Evolutionary conservation across 495 filamentous ascomycete genomes (phyloP).

Genomic region (Neurospora terricola): DNA sequence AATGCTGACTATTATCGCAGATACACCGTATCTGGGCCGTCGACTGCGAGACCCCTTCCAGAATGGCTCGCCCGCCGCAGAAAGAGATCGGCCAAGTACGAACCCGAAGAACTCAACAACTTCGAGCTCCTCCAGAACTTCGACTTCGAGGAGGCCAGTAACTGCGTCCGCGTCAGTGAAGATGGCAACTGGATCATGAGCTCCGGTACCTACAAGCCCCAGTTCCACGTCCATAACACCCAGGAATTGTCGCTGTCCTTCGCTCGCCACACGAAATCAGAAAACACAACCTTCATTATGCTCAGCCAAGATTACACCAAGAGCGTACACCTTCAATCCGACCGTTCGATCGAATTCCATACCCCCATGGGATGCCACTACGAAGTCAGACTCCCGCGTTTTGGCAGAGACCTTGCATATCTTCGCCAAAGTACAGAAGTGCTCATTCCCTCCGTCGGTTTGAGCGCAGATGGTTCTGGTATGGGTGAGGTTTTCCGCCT

Average conservation of each 20-base stretch:
- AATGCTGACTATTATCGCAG: slow-evolving; percentile 4
- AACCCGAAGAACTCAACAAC: slow-evolving; percentile 83
- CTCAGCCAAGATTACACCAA: slow-evolving; percentile 94
- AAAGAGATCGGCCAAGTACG: slow-evolving; percentile 88
- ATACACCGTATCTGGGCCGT: slow-evolving; percentile 85
- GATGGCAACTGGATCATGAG: slow-evolving; percentile 99
- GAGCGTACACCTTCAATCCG: slow-evolving; percentile 83
- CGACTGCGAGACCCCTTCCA: slow-evolving; percentile 80
- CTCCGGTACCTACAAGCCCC: slow-evolving; percentile 88
- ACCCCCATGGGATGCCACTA: slow-evolving; percentile 85
- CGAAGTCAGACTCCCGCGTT: slow-evolving; percentile 75
- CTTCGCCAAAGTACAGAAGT: slow-evolving; percentile 79
- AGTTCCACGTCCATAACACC: slow-evolving; percentile 91
- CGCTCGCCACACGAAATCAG: slow-evolving; percentile 79
- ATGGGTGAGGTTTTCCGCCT: slow-evolving; percentile 85
- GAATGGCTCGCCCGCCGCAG: slow-evolving; percentile 89
- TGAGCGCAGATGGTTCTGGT: slow-evolving; percentile 61
- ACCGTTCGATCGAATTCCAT: slow-evolving; percentile 89
- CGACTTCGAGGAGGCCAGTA: slow-evolving; percentile 96
- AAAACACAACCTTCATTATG: slow-evolving; percentile 90
- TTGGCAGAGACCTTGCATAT: slow-evolving; percentile 82
- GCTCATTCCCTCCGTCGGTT: slow-evolving; percentile 76
- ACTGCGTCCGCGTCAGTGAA: slow-evolving; percentile 81
- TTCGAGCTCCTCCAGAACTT: slow-evolving; percentile 97
- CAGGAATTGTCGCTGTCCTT: slow-evolving; percentile 89